Evolutionary conservation across 1,139 yeast genomes (phyloP).

Genomic region (Hansenula sp.): DNA sequence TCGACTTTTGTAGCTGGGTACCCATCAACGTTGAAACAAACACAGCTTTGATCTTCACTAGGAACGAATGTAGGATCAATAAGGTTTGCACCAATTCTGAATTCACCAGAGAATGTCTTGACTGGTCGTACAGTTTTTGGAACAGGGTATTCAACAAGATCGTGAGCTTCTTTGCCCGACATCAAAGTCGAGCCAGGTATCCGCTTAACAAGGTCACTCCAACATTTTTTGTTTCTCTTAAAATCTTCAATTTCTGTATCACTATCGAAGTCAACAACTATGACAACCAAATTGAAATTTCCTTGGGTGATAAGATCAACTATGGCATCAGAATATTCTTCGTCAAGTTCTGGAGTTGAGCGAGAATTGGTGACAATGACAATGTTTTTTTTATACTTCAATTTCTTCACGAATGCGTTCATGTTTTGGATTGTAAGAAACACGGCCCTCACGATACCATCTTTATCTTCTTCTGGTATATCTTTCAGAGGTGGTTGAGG

Average conservation of each 20-base stretch:
- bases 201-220: constrained; percentile 10
- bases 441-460: constrained; percentile 16
- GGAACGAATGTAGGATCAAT: constrained; percentile 12
- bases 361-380: constrained; percentile 20
- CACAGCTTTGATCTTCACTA: constrained; percentile 24
- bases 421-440: constrained; percentile 16
- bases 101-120: constrained; percentile 31
- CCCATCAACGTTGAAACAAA: constrained; percentile 54
- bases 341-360: constrained; percentile 10
- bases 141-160: constrained; percentile 9
- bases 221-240: constrained; percentile 2
- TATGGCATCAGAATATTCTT: constrained; percentile 7
- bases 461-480: constrained; percentile 5
- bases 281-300: constrained; percentile 11
- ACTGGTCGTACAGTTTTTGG: constrained; percentile 30
- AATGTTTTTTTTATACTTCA: constrained; percentile 21
- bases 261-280: constrained; percentile 21
- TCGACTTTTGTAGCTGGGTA: constrained; percentile 61
- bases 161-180: constrained; percentile 8
- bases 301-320: neutral
- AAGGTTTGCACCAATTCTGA: constrained; percentile 36
- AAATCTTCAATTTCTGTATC: neutral
- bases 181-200: constrained; percentile 11
- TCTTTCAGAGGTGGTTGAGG: constrained; percentile 4
- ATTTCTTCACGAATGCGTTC: constrained; percentile 16